Base-by-base conservation (phyloP, 176 grass and related monocot species). In the Thinopyrum elongatum region DNA sequence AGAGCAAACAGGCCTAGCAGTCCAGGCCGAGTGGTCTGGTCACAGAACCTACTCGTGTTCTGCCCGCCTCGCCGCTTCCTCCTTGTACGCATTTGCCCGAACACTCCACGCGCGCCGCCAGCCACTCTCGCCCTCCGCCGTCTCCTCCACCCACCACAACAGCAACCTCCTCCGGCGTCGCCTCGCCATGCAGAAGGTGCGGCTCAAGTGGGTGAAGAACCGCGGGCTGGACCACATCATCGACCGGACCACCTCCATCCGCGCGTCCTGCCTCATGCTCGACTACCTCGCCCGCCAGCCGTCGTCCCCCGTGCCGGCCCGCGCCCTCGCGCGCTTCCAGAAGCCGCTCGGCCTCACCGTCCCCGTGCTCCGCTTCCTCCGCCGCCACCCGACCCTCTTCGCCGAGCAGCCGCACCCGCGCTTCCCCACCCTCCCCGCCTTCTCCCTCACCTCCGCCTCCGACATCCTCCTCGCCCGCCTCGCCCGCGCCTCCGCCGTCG, bases 201-300 rank as follows among this genome's bases (percentile, higher is more conserved):
- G 93, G 27, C 87, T 98, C 16, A 98, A 98, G 78, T 98, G 95
- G 95, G 95, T 98, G 80, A 93, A 98, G 89, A 98, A 98, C 82
- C 86, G 88, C 2, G 91, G 93, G n/a, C 68, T 98, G n/a, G 95
- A 98, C 87, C 91, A 98, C 91, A 83, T 98, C 83, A 95, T 98
- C 80, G 86, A 70, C 57, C 91, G 93, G 73, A 94, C 94, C 47
- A 95, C 93, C 72, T 92, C 92, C 83, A 81, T 94, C 80, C 90
- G 94, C 65, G 93, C 93, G 14, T 95, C 90, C 67, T 93, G 93
- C 85, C 89, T 93, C 66, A 85, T 98, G 55, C 82, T 95, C 35
- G 95, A 98, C 78, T 83, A 88, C 91, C 94, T 95, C 87, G 79
- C 85, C 83, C 93, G 89, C 70, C 80, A 84, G 51, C 87, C 25